Evolutionary conservation across 2,329 filamentous ascomycete genomes (phyloP), one percentile per base, ranked within the genome.

Genomic region (Sarocladium strictum): DNA sequence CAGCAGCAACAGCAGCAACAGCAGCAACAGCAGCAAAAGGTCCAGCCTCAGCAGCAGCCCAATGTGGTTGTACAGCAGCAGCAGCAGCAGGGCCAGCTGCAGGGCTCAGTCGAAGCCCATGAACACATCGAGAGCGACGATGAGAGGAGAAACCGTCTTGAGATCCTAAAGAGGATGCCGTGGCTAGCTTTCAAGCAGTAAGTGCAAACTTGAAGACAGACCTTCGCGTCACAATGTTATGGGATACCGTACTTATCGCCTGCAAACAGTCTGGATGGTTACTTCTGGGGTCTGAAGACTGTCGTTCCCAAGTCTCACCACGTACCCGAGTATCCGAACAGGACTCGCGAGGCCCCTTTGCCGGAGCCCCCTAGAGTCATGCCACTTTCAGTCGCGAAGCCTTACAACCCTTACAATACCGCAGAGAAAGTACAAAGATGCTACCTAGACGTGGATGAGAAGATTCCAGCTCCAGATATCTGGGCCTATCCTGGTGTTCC

Each of bases 271-370:
- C 83, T 96, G 54, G 84, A 86, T 60, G 81, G 87, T 43, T 96
- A 93, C 67, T 90, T 89, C 68, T 84, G 87, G 38, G 91, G 91
- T 4, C 76, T 96, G 54, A 82, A 85, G 61, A 82, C 83, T 0
- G 68, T 96, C 55, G 84, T 91, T 2, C 73, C 79, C 24, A 75
- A 81, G 49, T 70, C 76, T 9, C 73, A 84, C 7, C 87, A 92
- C 59, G 72, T 78, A 14, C 81, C 89, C 0, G 90, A 96, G 66
- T 96, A 90, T 62, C 90, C 91, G 14, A 73, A 71, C 38, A 60
- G 58, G 21, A 63, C 65, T 10, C 65, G 62, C 23, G 61, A 62
- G 53, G 71, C 58, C 47, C 71, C 60, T 58, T 65, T 69, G 54
- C 65, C 67, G 0, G 50, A 53, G 23, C 63, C 64, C 6, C 67